Percentiles rank a stretch among this genome's conserved stretches.
Evolutionary conservation across 2,329 filamentous ascomycete genomes (phyloP).

Genomic region (Geosmithia putterillii): DNA sequence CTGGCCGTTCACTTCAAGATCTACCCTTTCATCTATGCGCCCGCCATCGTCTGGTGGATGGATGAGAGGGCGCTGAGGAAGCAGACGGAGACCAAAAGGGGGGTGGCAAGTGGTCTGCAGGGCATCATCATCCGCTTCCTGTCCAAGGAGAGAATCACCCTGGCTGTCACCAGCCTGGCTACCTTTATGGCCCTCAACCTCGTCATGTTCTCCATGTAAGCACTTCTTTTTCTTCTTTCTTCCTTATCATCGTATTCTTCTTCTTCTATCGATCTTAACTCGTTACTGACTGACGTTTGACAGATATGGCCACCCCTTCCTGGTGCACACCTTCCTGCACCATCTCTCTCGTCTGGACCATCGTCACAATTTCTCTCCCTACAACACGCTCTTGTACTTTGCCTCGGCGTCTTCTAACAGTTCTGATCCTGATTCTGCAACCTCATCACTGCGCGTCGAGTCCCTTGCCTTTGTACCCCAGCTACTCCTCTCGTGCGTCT

Average conservation of each 20-base stretch:
- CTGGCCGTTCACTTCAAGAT: slow-evolving; percentile 95
- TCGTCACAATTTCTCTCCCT: slow-evolving; percentile 95
- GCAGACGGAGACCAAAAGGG: neutral
- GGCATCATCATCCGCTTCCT: slow-evolving; percentile 26
- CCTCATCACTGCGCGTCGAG: slow-evolving; percentile 44
- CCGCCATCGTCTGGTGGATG: slow-evolving; percentile 71
- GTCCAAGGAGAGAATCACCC: slow-evolving; percentile 39
- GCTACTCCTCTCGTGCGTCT: slow-evolving; percentile 62
- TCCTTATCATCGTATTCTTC: no score
- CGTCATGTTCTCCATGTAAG: slow-evolving; percentile 65
- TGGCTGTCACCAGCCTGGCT: slow-evolving; percentile 52
- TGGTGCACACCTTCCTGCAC: slow-evolving; percentile 85
- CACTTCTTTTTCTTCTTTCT: no score
- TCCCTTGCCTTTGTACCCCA: slow-evolving; percentile 84
- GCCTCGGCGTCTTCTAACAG: slow-evolving; percentile 61
- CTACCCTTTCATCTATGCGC: slow-evolving; percentile 92
- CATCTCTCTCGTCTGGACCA: slow-evolving; percentile 90
- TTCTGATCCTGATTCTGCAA: neutral
- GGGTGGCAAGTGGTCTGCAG: neutral
- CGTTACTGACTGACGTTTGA: neutral
- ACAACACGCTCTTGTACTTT: slow-evolving; percentile 84
- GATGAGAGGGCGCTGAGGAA: slow-evolving; percentile 32
- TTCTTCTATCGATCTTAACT: no score
- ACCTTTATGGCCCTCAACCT: slow-evolving; percentile 66
- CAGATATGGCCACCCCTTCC: slow-evolving; percentile 68